Conservation (phyloP, 2,329 filamentous ascomycete genomes). For the Knoxdaviesia capensis region DNA sequence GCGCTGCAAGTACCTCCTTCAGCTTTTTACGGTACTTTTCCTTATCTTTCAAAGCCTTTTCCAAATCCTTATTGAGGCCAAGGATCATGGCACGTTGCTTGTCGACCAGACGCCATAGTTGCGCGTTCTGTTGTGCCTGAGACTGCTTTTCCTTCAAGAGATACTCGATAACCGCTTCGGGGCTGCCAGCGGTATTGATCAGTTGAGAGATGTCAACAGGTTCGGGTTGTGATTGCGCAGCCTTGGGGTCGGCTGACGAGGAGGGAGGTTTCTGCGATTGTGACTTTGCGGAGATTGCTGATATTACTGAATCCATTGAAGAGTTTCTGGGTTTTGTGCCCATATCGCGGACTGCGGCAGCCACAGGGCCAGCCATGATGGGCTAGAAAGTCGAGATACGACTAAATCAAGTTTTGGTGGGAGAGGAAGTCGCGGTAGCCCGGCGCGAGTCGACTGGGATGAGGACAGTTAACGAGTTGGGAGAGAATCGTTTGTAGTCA, state of each 20-base stretch:
- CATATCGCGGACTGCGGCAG: constrained; percentile 17
- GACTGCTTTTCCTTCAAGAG: constrained; percentile 82
- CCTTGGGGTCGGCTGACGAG: constrained; percentile 27
- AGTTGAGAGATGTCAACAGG: constrained; percentile 60
- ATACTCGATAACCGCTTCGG: constrained; percentile 75
- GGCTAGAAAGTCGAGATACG: constrained; percentile 11
- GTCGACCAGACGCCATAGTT: constrained; percentile 88
- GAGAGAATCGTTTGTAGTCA: not conserved
- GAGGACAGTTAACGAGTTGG: constrained; percentile 3
- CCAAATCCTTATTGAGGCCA: constrained; percentile 84
- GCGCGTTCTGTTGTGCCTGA: constrained; percentile 71
- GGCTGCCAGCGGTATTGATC: constrained; percentile 67
- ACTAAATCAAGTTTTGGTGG: too few species aligned
- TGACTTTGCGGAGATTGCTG: constrained; percentile 41
- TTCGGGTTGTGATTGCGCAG: constrained; percentile 36
- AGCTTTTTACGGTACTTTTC: constrained; percentile 81
- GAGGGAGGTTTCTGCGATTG: too few species aligned
- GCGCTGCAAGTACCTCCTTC: constrained; percentile 43
- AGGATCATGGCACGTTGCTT: constrained; percentile 91
- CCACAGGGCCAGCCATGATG: constrained; percentile 26
- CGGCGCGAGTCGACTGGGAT: constrained; percentile 1
- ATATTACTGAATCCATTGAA: constrained; percentile 88
- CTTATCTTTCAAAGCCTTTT: constrained; percentile 80
- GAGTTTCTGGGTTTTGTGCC: constrained; percentile 45
- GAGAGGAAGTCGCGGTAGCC: not conserved